Evolutionary conservation across 495 filamentous ascomycete species (phyloP), one percentile per base, ranked within the genome.

Genomic region (Penicillium simplicissimum): DNA sequence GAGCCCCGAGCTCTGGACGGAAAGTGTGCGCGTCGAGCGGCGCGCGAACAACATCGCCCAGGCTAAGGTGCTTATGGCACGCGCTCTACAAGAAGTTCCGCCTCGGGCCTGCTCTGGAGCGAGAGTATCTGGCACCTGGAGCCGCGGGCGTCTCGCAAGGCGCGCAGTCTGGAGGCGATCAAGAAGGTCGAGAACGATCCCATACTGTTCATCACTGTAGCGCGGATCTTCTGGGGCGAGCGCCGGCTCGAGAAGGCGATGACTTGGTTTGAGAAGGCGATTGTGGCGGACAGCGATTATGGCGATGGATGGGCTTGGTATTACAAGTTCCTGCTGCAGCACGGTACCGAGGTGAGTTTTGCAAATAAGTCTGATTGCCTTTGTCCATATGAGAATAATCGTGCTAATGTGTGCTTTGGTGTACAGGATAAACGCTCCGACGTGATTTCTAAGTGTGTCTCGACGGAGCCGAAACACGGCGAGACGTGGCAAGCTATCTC

Each of bases 301-400:
- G 95, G 96, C 35, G 95, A 98, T 78, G 92, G 88, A 7, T 98
- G 95, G 95, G 95, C 92, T 40, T 98, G 94, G 94, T 98, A 97
- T 67, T 95, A 90, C 74, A 96, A 94, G 75, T 98, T 97, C 69
- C 70, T 97, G 66, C 59, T 84, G 62, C 88, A 95, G 82, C 92
- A 98, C 79, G 96, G 96, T 6, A 96, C 90, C 28, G 89, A 87
- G 67, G 81, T 83, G 63, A 58, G 77, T 71, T 63, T 42, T 31
- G 17, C 48, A 11, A 31, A 35, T 25, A 42, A n/a, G n/a, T n/a
- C n/a, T n/a, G n/a, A n/a, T n/a, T 2, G 15, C 40, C 14, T 23
- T 47, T 8, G 9, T 47, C 19, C 31, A 19, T 42, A 34, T 37
- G 15, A 7, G 15, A 34, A 57, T 25, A 11, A 5, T 7, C 36